Base-by-base conservation (phyloP, 2,329 filamentous ascomycete species). In the Arthrocladium fulminans region DNA sequence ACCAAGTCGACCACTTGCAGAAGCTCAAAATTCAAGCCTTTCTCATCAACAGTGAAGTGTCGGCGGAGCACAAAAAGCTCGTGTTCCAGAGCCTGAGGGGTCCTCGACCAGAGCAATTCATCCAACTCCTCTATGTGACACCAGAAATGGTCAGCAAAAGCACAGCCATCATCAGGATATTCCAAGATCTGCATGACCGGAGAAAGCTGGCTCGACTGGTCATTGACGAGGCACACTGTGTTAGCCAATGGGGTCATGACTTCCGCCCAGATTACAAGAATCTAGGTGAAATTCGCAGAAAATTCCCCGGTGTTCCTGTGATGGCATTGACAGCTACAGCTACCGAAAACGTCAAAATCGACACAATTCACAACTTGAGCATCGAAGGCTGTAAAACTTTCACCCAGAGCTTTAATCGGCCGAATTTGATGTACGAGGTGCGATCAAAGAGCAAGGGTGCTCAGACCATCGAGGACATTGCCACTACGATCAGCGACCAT, bases 191-290 rank as follows among this genome's bases (percentile, higher is more conserved):
- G n/a, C 77, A 95, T 63, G 66, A 67, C 12, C 80, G 80, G 44
- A 72, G 75, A 2, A 86, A 83, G 58, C 79, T 98, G 45, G 90
- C 94, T 13, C 81, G 92, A 22, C 80, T 98, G 42, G 92, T 98
- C 46, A 94, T 98, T 54, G 92, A 98, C 58, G 94, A 98, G 68
- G 92, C 92, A n/a, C 92, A 98, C 65, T 98, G 92, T 65, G 90
- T 98, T 22, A 97, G 92, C 65, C 89, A 98, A 71, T 98, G 92
- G 92, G 92, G 92, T 1, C 92, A 98, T 59, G 92, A 98, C 65
- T 98, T 98, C 63, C 81, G 94, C 39, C 90, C 89, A 0, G 90
- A 97, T 63, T 98, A 98, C 71, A 95, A 95, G 65, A 77, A 79
- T 24, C 73, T 98, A 3, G 88, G 89, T 23, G 75, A 81, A 50